A percentile compares a stretch with the other conserved stretches of the same genome.
phyloP scores from a whole-genome alignment of 176 grass and related monocot genomes.

The Cenchrus purpureus region DNA sequence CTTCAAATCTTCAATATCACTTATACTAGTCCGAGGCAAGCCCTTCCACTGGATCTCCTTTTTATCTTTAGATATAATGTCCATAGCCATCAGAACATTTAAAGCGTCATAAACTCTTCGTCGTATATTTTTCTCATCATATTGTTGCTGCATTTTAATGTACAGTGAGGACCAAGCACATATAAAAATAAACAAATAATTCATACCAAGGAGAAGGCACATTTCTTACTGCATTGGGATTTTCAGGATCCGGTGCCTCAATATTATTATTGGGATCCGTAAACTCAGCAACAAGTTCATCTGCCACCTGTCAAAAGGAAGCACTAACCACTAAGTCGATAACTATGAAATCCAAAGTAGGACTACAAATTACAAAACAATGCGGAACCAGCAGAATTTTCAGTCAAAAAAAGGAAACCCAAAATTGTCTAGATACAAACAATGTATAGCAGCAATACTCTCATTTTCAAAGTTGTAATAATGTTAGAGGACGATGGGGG shows the following conservation, averaged over 20 bases:
- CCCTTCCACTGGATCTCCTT: slow-evolving; percentile 99
- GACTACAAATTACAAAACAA: slow-evolving; percentile 3
- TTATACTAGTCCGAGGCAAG: slow-evolving; percentile 89
- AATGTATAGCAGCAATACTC: not conserved
- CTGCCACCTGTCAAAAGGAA: slow-evolving; percentile 72
- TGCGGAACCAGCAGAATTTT: not conserved
- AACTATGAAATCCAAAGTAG: not conserved
- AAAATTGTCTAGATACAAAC: not conserved
- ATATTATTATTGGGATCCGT: slow-evolving; percentile 67
- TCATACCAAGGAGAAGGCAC: slow-evolving; percentile 10
- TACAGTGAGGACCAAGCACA: slow-evolving; percentile 42
- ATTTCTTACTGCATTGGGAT: slow-evolving; percentile 46
- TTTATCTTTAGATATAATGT: slow-evolving; percentile 99
- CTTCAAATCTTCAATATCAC: slow-evolving; percentile 94
- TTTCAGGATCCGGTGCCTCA: slow-evolving; percentile 73
- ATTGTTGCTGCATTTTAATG: slow-evolving; percentile 86
- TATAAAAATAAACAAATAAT: slow-evolving; percentile 10
- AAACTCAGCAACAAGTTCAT: slow-evolving; percentile 92
- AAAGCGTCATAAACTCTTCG: slow-evolving; percentile 96
- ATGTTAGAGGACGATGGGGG: too few relatives aligned
- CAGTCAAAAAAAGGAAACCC: not conserved
- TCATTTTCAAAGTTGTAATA: too few relatives aligned
- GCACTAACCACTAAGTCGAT: not conserved
- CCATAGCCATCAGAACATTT: slow-evolving; percentile 99
- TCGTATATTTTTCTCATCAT: slow-evolving; percentile 99